Evolutionary conservation across 352 stramenopile species (phyloP), one percentile per base, ranked within the genome.

Genomic region (Thraustochytrium striatum): DNA sequence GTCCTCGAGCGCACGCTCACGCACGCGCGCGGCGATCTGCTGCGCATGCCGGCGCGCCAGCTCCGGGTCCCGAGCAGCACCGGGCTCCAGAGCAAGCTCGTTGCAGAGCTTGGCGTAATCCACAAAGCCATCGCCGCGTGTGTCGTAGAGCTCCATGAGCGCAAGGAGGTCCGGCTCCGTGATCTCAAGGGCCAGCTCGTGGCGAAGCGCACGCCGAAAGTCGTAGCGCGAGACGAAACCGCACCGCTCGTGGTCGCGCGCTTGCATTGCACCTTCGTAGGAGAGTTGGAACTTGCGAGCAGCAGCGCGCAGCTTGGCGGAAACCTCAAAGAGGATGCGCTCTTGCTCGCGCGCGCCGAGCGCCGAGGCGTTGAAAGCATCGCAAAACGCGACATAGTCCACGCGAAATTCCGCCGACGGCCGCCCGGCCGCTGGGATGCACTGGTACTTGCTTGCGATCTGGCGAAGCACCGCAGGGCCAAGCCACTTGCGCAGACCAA

Each of bases 351-450:
- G n/a, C 16, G 50, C 19, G 50, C 52, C 30, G 0, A 75, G 30
- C 0, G 65, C 65, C 7, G 44, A 61, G 30, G 43, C n/a, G 9
- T 61, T 30, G 32, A 44, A 75, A n/a, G 44, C 65, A 3, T 68
- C 47, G 36, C 43, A 75, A 32, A 75, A 75, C 25, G 65, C 44
- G 25, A 75, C 30, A 33, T 75, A 75, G 50, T 75, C 65, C n/a
- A 75, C 43, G 19, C 25, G 52, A 25, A 33, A 30, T 8, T 35
- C 65, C 5, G 3, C 36, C 21, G 52, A n/a, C 8, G 39, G 41
- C 16, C 28, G 50, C 5, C 52, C 11, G 8, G 44, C 47, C 8
- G 25, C 65, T 8, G 44, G 28, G 25, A 25, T 61, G 9, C 44
- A n/a, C n/a, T n/a, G n/a, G n/a, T n/a, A n/a, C n/a, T n/a, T n/a